Conservation (phyloP, 2,329 filamentous ascomycete species). For the Lomentospora prolificans region DNA sequence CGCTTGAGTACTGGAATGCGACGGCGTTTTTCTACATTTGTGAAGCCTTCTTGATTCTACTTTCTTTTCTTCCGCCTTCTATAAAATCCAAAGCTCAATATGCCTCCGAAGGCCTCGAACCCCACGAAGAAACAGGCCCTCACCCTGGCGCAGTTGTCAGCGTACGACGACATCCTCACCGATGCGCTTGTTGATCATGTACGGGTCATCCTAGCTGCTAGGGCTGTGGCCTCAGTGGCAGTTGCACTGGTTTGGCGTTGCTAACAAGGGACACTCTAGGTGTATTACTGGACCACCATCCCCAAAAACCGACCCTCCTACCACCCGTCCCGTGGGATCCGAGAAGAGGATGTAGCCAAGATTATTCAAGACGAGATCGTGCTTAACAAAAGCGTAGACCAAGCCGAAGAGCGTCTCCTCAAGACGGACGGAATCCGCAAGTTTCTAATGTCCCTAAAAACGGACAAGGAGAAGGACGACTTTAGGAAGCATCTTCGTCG, state of each 20-base stretch:
- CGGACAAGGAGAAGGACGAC: conserved; percentile 72
- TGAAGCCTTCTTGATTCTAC: no score
- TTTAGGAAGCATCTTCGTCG: conserved; percentile 78
- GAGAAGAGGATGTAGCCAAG: conserved; percentile 50
- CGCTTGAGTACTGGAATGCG: no score
- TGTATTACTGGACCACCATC: conserved; percentile 93
- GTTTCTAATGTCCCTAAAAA: conserved; percentile 58
- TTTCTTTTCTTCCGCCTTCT: no score
- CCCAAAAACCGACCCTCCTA: conserved; percentile 89
- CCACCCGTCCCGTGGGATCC: conserved; percentile 70
- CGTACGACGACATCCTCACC: conserved; percentile 92
- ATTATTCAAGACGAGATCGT: conserved; percentile 59
- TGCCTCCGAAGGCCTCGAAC: conserved; percentile 4
- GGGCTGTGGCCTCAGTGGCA: not conserved
- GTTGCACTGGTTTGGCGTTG: conserved; percentile 2
- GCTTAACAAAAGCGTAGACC: conserved; percentile 58
- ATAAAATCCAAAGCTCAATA: no score
- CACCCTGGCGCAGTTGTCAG: conserved; percentile 77
- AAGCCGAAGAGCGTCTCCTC: conserved; percentile 64
- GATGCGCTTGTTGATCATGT: conserved; percentile 94
- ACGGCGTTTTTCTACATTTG: no score
- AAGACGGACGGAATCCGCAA: conserved; percentile 63
- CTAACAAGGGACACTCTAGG: conserved; percentile 38
- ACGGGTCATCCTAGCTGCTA: conserved; percentile 28
- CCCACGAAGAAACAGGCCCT: conserved; percentile 56